phyloP scores from a whole-genome alignment of 768 basidiomycete species.

The Exsudoporus frostii region DNA sequence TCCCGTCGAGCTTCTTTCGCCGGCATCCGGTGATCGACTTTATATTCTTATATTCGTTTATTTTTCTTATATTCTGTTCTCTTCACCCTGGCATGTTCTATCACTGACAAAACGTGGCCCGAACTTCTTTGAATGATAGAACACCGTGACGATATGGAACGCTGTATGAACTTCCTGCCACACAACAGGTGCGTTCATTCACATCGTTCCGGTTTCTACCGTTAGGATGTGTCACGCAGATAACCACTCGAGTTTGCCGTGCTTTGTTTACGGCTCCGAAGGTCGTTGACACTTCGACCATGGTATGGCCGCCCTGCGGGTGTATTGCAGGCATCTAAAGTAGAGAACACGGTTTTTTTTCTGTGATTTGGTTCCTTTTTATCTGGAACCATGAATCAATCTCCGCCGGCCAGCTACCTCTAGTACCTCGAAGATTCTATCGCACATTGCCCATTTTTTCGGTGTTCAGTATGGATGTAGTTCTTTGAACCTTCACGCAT shows the following conservation, averaged over 20 bases:
- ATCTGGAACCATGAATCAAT: not conserved
- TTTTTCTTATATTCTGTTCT: too few relatives aligned
- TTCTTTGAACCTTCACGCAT: not conserved
- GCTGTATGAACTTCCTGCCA: not conserved
- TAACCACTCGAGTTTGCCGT: not conserved
- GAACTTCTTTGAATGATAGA: not conserved
- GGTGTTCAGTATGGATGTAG: not conserved
- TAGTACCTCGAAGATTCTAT: not conserved
- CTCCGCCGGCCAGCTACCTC: not conserved
- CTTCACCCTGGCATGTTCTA: not conserved
- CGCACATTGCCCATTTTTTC: not conserved
- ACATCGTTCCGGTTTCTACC: not conserved
- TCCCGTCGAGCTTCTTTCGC: not conserved
- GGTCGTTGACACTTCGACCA: not conserved
- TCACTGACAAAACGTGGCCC: not conserved
- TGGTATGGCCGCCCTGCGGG: not conserved
- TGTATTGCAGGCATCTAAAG: not conserved
- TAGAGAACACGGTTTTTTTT: not conserved
- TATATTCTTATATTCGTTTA: not conserved
- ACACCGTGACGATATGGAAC: slow-evolving; percentile 1
- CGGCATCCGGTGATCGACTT: not conserved
- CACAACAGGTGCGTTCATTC: not conserved
- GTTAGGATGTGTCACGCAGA: not conserved
- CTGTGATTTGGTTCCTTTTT: not conserved
- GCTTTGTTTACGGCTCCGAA: not conserved